Evolutionary conservation across 2,329 filamentous ascomycete genomes (phyloP).

Genomic region (Neophaeococcomyces aloes): DNA sequence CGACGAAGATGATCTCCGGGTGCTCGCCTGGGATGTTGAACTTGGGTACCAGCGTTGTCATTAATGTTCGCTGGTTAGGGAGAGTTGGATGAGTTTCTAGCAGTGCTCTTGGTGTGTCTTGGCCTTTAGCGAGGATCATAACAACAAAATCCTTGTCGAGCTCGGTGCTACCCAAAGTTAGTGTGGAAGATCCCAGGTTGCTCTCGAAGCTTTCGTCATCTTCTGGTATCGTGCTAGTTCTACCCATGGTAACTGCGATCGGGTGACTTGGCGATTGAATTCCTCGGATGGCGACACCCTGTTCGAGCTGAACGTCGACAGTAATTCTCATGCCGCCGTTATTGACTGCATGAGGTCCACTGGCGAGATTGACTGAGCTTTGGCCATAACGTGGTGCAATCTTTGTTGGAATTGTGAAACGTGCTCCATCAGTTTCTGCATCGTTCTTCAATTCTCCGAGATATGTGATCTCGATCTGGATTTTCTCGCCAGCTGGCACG

Average conservation of each 20-base stretch:
- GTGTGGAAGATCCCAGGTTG: slow-evolving; percentile 51
- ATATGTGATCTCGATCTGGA: slow-evolving; percentile 54
- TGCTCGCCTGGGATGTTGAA: slow-evolving; percentile 49
- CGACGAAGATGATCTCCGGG: slow-evolving; percentile 61
- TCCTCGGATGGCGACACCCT: slow-evolving; percentile 47
- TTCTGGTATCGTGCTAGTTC: slow-evolving; percentile 37
- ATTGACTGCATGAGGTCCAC: slow-evolving; percentile 8
- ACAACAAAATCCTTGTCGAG: slow-evolving; percentile 59
- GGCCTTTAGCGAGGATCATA: slow-evolving; percentile 50
- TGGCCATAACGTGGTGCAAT: slow-evolving; percentile 58
- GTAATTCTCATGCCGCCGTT: slow-evolving; percentile 42
- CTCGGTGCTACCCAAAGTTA: slow-evolving; percentile 43
- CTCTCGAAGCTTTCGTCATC: slow-evolving; percentile 39
- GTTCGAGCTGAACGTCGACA: slow-evolving; percentile 50
- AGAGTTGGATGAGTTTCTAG: slow-evolving; percentile 56
- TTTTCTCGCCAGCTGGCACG: slow-evolving; percentile 46
- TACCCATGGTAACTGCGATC: slow-evolving; percentile 55
- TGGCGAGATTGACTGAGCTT: slow-evolving; percentile 1
- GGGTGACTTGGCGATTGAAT: slow-evolving; percentile 59
- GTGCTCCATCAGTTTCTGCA: slow-evolving; percentile 54
- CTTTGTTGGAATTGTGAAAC: slow-evolving; percentile 57
- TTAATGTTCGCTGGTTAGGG: slow-evolving; percentile 53
- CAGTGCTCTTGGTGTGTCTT: slow-evolving; percentile 52
- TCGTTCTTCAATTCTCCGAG: slow-evolving; percentile 64
- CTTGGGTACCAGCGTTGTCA: slow-evolving; percentile 60